Conservation (phyloP, 495 filamentous ascomycete species). For the Neurospora sp. region DNA sequence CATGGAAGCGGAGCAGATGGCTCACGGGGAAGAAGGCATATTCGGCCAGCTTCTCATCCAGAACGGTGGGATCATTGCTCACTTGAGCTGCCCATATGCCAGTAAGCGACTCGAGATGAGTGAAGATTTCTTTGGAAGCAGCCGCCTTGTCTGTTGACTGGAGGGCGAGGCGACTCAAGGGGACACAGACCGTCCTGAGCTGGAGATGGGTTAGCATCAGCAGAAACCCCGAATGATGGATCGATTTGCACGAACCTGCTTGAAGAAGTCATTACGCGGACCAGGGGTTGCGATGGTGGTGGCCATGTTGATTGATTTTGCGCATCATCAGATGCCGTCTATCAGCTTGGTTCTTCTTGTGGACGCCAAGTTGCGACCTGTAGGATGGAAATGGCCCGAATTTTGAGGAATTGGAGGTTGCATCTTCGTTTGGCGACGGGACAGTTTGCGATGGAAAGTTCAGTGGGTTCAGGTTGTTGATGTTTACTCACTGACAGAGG, state of each 20-base stretch:
- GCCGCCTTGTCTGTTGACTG: slow-evolving; percentile 44
- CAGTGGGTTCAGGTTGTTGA: not conserved
- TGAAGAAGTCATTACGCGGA: slow-evolving; percentile 20
- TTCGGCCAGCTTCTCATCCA: slow-evolving; percentile 79
- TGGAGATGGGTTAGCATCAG: not conserved
- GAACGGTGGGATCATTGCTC: slow-evolving; percentile 34
- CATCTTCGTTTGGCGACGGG: not conserved
- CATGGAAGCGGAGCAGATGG: slow-evolving; percentile 69
- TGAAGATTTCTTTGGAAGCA: slow-evolving; percentile 43
- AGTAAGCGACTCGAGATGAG: slow-evolving; percentile 44
- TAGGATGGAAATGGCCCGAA: not conserved
- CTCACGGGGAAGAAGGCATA: slow-evolving; percentile 92
- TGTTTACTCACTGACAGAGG: not conserved
- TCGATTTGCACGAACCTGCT: slow-evolving; percentile 10
- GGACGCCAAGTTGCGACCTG: not conserved
- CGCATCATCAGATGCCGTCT: not conserved
- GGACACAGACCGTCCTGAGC: slow-evolving; percentile 54
- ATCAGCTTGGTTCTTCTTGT: not conserved
- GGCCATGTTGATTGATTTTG: slow-evolving; percentile 11
- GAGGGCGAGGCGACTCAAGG: slow-evolving; percentile 61
- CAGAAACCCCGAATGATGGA: not conserved
- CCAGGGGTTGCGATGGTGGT: slow-evolving; percentile 1
- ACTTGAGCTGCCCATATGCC: slow-evolving; percentile 42
- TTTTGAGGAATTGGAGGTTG: not conserved
- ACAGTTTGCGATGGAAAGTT: not conserved